These are phyloP conservation scores for Pilasporangium apinafurcum DNA, from an alignment of 352 stramenopile genomes.

Conservation along the genomic window DNA sequence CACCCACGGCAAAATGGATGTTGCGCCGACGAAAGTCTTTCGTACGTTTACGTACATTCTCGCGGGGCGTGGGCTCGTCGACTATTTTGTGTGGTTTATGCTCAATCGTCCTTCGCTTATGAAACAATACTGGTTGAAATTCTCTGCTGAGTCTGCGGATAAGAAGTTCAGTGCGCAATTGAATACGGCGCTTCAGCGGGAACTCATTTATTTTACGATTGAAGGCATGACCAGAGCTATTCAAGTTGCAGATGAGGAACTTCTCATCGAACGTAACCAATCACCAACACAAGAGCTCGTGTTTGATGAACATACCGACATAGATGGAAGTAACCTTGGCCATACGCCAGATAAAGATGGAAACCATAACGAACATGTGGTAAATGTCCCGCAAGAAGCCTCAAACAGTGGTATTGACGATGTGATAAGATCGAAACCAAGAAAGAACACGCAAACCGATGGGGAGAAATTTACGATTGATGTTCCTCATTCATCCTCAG, in stretches of 20 bases:
- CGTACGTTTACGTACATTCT: constrained; percentile 63
- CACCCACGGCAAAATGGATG: constrained; percentile 31
- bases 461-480: too few relatives aligned
- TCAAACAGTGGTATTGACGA: too few relatives aligned
- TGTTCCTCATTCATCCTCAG: too few relatives aligned
- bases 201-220: constrained; percentile 89
- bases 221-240: constrained; percentile 80
- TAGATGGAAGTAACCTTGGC: too few relatives aligned
- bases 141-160: constrained; percentile 68
- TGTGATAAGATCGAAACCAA: too few relatives aligned
- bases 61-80: constrained; percentile 51
- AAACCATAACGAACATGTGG: too few relatives aligned
- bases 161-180: constrained; percentile 83
- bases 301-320: constrained; percentile 10
- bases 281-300: constrained; percentile 46
- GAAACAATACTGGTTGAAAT: constrained; percentile 57
- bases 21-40: constrained; percentile 50
- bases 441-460: too few relatives aligned
- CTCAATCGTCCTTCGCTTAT: constrained; percentile 67
- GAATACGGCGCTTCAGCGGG: constrained; percentile 80
- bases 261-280: constrained; percentile 28
- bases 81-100: constrained; percentile 87
- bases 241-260: constrained; percentile 59
- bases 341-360: too few relatives aligned
- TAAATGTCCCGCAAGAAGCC: too few relatives aligned